Evolutionary conservation across 148 eudicot species (phyloP).

Genomic region (Diospyros lotus): DNA sequence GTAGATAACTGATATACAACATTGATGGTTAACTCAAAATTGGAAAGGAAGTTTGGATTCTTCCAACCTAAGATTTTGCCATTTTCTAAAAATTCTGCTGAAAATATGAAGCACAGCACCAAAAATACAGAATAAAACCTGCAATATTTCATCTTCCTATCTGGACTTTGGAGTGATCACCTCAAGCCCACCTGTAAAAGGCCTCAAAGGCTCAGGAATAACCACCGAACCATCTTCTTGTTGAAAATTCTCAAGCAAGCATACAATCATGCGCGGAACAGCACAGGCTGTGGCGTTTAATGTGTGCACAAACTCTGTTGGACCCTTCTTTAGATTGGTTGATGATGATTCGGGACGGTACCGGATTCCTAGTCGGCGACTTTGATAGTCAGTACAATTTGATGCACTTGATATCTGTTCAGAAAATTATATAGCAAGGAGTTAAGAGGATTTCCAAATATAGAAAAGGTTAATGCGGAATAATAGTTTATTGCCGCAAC

Average conservation of each 20-base stretch:
- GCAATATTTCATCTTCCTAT: constrained; percentile 17
- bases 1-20: too few species aligned
- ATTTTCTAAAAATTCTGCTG: not conserved
- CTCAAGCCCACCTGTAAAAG: constrained; percentile 80
- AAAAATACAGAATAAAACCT: not conserved
- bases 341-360: constrained; percentile 60
- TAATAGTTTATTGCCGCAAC: too few species aligned
- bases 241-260: constrained; percentile 87
- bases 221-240: constrained; percentile 82
- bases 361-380: constrained; percentile 78
- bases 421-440: not conserved
- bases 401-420: constrained; percentile 92
- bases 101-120: not conserved
- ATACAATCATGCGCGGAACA: constrained; percentile 85
- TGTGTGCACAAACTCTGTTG: constrained; percentile 84
- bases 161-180: constrained; percentile 42
- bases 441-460: not conserved
- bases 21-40: too few species aligned
- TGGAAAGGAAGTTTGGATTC: not conserved
- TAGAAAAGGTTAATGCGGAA: not conserved
- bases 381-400: constrained; percentile 92
- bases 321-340: constrained; percentile 41
- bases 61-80: not conserved
- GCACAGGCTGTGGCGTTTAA: constrained; percentile 96
- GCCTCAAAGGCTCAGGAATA: constrained; percentile 71